These are phyloP conservation scores for Puya raimondii DNA, from an alignment of 176 grass and related monocot species.

Conservation along the genomic window DNA sequence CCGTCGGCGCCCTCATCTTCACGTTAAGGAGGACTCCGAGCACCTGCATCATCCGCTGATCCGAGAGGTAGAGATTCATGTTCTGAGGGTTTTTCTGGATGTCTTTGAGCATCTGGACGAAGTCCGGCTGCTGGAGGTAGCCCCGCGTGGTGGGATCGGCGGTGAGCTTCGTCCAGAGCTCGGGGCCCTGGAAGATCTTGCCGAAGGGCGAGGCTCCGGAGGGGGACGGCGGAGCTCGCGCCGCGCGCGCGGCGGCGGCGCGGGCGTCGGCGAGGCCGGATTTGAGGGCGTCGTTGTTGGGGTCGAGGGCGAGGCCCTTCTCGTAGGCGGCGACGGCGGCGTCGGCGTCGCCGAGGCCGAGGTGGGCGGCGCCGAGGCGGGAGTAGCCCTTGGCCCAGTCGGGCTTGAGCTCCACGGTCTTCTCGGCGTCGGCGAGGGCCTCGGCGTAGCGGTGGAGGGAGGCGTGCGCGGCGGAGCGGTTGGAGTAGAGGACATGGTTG, in stretches of 20 bases:
- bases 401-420: slow-evolving; percentile 84
- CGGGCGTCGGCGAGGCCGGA: slow-evolving; percentile 61
- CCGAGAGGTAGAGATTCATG: slow-evolving; percentile 57
- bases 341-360: slow-evolving; percentile 55
- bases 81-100: slow-evolving; percentile 77
- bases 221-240: slow-evolving; percentile 12
- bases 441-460: slow-evolving; percentile 77
- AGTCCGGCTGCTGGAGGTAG: slow-evolving; percentile 80
- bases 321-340: slow-evolving; percentile 62
- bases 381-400: slow-evolving; percentile 99
- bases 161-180: slow-evolving; percentile 87
- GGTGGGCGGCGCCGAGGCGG: slow-evolving; percentile 75
- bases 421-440: slow-evolving; percentile 66
- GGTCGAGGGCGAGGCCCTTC: slow-evolving; percentile 73
- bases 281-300: slow-evolving; percentile 65
- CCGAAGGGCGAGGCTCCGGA: slow-evolving; percentile 33
- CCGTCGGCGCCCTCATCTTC: slow-evolving; percentile 52
- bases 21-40: slow-evolving; percentile 90
- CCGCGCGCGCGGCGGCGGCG: slow-evolving; percentile 19
- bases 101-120: slow-evolving; percentile 76
- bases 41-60: slow-evolving; percentile 94
- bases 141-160: slow-evolving; percentile 61
- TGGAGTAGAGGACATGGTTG: slow-evolving; percentile 70
- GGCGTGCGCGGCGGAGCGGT: slow-evolving; percentile 91
- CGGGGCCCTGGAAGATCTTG: slow-evolving; percentile 87